phyloP scores from a whole-genome alignment of 2,329 filamentous ascomycete species.

The Tolypocladium inflatum region DNA sequence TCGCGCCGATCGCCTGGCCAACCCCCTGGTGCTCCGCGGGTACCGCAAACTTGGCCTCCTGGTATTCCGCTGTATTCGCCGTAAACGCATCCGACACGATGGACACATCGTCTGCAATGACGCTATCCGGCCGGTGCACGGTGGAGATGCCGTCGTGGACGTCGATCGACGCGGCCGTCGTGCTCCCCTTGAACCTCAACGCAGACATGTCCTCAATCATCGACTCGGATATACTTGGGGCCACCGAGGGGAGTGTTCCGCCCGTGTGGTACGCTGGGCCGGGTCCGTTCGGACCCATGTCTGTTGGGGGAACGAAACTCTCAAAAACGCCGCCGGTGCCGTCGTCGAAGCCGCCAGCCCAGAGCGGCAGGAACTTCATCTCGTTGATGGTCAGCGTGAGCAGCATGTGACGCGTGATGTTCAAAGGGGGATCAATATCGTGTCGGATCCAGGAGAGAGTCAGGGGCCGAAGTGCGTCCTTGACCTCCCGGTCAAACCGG shows the following conservation, averaged over 20 bases:
- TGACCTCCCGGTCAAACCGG: conserved; percentile 12
- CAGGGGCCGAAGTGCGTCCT: conserved; percentile 10
- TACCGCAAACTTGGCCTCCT: conserved; percentile 22
- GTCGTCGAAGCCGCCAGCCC: conserved; percentile 49
- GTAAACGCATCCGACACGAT: conserved; percentile 26
- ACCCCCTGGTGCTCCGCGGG: conserved; percentile 20
- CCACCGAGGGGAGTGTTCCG: conserved; percentile 22
- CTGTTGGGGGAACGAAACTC: conserved; percentile 26
- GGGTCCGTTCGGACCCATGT: conserved; percentile 35
- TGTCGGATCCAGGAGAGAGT: conserved; percentile 14
- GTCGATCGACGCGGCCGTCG: conserved; percentile 24
- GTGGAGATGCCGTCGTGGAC: conserved; percentile 31
- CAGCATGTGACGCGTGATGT: conserved; percentile 34
- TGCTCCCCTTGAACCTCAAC: conserved; percentile 22
- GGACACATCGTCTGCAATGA: conserved; percentile 24
- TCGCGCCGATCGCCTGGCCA: conserved; percentile 12
- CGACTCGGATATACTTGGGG: conserved; percentile 24
- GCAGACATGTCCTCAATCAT: conserved; percentile 24
- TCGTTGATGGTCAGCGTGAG: conserved; percentile 46
- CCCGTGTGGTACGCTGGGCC: conserved; percentile 39
- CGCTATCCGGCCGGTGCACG: conserved; percentile 17
- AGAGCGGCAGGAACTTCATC: conserved; percentile 53
- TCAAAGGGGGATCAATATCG: conserved; percentile 23
- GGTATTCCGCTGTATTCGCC: conserved; percentile 18
- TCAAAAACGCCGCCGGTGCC: conserved; percentile 41